Base-by-base conservation (phyloP, 1,284 basidiomycete genomes). In the Gomphus bonarii region DNA sequence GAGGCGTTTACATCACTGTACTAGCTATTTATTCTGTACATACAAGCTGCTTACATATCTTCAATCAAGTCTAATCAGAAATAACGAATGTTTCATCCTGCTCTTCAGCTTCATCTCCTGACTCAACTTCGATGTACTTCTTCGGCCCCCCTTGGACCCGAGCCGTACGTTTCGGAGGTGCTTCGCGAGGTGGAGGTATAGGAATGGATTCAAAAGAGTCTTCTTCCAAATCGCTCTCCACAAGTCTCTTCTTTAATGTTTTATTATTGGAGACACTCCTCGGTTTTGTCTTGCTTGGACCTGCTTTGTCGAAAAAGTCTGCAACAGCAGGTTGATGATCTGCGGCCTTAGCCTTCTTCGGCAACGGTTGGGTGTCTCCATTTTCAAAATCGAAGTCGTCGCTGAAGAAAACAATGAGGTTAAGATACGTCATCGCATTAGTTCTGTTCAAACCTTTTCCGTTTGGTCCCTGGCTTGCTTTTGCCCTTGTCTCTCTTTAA, bases 241-340 rank as follows among this genome's bases (percentile, higher is more conserved):
- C 58, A 43, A 60, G 20, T 14, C 58, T 57, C 51, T 63, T 64
- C 58, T 62, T 63, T 12, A 57, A 30, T 30, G 58, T 42, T 6
- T 40, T 40, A 28, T 57, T 63, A 22, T 56, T 58, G 28, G 52
- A 58, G 67, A 61, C 61, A 73, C 76, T 20, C 74, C 75, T 0
- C 75, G 72, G 49, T 57, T 64, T 73, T 73, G 69, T 70, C 63
- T 73, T 76, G 51, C 65, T 63, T 47, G 63, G 59, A 36, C 68
- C 69, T 18, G 68, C 65, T 64, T 64, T 61, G 59, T 70, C 68
- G 25, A n/a, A 82, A 70, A 82, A 83, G 63, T 84, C 80, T 1
- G 79, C 77, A 0, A 75, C 67, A 0, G 75, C 66, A 61, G 79
- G 77, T 42, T 51, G 28, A 22, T 51, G 28, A 22, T n/a, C 49